Evolutionary conservation across 2,329 filamentous ascomycete genomes (phyloP).

Genomic region (Penicillium sp.): DNA sequence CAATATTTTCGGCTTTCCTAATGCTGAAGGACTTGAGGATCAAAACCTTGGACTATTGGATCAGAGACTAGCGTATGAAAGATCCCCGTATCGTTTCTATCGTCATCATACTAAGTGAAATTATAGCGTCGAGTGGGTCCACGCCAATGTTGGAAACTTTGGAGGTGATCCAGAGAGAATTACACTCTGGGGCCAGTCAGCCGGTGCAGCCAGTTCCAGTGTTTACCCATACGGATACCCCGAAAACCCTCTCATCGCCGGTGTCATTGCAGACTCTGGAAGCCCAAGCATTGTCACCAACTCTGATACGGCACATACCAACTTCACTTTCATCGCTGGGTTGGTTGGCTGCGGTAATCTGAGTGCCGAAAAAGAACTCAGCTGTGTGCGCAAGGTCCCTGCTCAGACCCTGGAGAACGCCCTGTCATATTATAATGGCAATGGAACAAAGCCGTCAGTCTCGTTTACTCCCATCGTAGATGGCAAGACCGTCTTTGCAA

Average conservation of each 20-base stretch:
- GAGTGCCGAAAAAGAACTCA: slow-evolving; percentile 22
- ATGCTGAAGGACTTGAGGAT: slow-evolving; percentile 48
- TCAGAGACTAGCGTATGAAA: slow-evolving; percentile 40
- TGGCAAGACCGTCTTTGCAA: slow-evolving; percentile 5
- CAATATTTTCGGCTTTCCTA: slow-evolving; percentile 45
- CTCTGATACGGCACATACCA: background rate
- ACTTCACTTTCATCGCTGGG: slow-evolving; percentile 14
- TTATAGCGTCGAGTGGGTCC: slow-evolving; percentile 35
- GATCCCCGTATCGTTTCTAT: no score
- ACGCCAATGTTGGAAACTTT: slow-evolving; percentile 39
- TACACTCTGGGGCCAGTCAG: slow-evolving; percentile 49
- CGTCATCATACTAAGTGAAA: background rate
- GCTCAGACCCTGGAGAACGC: slow-evolving; percentile 25
- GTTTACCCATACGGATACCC: background rate
- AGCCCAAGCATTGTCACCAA: background rate
- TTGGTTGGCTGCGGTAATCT: slow-evolving; percentile 27
- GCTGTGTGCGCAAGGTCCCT: slow-evolving; percentile 29
- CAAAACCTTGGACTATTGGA: slow-evolving; percentile 49
- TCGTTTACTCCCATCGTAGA: slow-evolving; percentile 8
- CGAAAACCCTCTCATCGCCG: background rate
- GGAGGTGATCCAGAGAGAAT: slow-evolving; percentile 39
- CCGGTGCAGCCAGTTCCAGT: slow-evolving; percentile 33
- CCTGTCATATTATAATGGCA: slow-evolving; percentile 25
- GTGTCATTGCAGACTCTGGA: background rate
- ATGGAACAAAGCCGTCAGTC: slow-evolving; percentile 7